Conservation (phyloP, 2,329 filamentous ascomycete species). For the Colletotrichum echinochloae region DNA sequence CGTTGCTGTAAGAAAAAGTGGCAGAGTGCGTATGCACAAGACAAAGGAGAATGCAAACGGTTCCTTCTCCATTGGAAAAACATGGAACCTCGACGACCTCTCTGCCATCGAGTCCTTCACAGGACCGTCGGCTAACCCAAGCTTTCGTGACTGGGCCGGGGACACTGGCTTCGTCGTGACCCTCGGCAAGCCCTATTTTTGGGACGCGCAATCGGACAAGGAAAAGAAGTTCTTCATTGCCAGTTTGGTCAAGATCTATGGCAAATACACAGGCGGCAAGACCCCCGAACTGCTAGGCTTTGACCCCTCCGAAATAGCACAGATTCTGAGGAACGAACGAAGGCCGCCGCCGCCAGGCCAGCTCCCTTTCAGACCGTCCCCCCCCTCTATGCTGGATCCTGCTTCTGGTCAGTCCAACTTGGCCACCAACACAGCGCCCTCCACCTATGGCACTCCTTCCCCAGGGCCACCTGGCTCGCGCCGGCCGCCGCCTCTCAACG, state of each 20-base stretch:
- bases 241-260: slow-evolving; percentile 94
- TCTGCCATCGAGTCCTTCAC: slow-evolving; percentile 83
- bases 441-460: slow-evolving; percentile 51
- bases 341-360: slow-evolving; percentile 48
- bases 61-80: slow-evolving; percentile 97
- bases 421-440: slow-evolving; percentile 39
- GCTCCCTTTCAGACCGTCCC: slow-evolving; percentile 29
- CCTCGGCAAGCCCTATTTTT: slow-evolving; percentile 95
- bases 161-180: slow-evolving; percentile 88
- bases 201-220: slow-evolving; percentile 92
- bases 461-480: slow-evolving; percentile 43
- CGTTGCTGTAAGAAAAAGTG: slow-evolving; percentile 91
- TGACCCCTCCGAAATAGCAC: slow-evolving; percentile 80
- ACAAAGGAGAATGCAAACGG: slow-evolving; percentile 95
- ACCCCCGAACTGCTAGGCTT: slow-evolving; percentile 85
- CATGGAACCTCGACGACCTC: slow-evolving; percentile 95
- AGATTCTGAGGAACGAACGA: slow-evolving; percentile 73
- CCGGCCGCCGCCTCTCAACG: slow-evolving; percentile 33
- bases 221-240: slow-evolving; percentile 99
- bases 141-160: slow-evolving; percentile 81
- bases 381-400: slow-evolving; percentile 32
- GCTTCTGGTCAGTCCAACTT: slow-evolving; percentile 42
- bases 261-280: slow-evolving; percentile 93
- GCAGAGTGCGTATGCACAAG: slow-evolving; percentile 95
- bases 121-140: slow-evolving; percentile 66